Conservation (phyloP, 1,284 basidiomycete genomes). For the Exobasidium rhododendri region DNA sequence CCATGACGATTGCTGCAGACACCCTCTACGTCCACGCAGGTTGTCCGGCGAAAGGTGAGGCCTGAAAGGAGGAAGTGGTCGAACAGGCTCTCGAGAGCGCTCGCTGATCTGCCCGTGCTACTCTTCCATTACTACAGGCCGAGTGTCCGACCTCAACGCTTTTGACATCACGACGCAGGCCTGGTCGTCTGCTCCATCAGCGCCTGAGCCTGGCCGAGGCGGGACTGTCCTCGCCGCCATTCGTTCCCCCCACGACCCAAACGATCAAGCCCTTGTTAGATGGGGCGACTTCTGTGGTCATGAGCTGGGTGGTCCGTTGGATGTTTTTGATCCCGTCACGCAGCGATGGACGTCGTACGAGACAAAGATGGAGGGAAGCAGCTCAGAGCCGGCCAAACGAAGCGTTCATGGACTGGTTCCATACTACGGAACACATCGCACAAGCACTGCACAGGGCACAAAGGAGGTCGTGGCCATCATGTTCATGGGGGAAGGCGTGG, state of each 20-base stretch:
- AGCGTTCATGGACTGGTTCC: constrained; percentile 20
- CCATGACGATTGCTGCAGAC: constrained; percentile 36
- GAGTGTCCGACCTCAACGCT: constrained; percentile 40
- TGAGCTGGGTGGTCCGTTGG: constrained; percentile 52
- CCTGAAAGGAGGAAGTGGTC: constrained; percentile 13
- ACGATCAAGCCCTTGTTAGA: constrained; percentile 18
- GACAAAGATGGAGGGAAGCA: constrained; percentile 9
- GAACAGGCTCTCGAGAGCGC: background rate
- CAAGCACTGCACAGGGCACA: background rate
- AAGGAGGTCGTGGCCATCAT: constrained; percentile 41
- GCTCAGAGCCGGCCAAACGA: constrained; percentile 17
- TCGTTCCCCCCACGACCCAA: constrained; percentile 8
- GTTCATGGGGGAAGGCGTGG: constrained; percentile 53
- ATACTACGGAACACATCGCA: background rate
- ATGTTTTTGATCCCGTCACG: constrained; percentile 36
- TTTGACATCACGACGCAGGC: constrained; percentile 50
- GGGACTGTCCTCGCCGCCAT: constrained; percentile 51
- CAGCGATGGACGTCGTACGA: constrained; percentile 16
- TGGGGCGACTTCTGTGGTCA: constrained; percentile 54
- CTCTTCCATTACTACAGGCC: too few relatives aligned
- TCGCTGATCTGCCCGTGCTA: background rate
- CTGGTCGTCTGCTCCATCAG: constrained; percentile 56
- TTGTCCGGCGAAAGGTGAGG: constrained; percentile 54
- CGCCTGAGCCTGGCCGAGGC: constrained; percentile 57
- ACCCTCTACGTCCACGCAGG: constrained; percentile 59